A percentile compares a stretch with the other conserved stretches of the same genome.
Conservation (phyloP, 1,284 basidiomycete genomes). For the Apiotrichum siamense region DNA sequence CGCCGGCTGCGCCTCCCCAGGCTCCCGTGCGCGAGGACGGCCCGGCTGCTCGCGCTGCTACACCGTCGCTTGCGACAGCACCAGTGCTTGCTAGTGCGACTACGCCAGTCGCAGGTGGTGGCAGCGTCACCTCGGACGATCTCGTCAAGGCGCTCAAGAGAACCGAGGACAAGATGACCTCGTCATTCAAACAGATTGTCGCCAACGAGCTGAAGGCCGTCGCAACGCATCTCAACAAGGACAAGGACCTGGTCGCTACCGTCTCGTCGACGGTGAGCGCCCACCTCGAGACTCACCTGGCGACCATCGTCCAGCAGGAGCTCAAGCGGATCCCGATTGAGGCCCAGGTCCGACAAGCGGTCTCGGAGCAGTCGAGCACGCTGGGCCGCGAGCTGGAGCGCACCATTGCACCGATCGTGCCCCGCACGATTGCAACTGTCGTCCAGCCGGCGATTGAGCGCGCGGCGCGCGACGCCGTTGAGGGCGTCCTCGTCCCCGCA, state of each 20-base stretch:
- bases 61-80: not conserved
- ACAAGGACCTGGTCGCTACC: constrained; percentile 4
- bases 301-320: constrained; percentile 19
- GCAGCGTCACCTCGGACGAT: constrained; percentile 8
- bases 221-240: constrained; percentile 3
- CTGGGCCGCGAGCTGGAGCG: constrained; percentile 27
- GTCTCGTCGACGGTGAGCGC: constrained; percentile 20
- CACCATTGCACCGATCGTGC: constrained; percentile 19
- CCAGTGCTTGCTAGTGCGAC: not conserved
- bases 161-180: constrained; percentile 30
- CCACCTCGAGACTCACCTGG: constrained; percentile 23
- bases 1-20: not conserved
- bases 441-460: constrained; percentile 29
- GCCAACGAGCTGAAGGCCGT: constrained; percentile 6
- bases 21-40: not conserved
- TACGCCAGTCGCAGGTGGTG: not conserved
- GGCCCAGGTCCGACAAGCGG: constrained; percentile 18
- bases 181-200: constrained; percentile 16
- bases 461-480: constrained; percentile 23
- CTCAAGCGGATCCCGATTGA: constrained; percentile 24
- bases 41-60: not conserved
- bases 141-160: constrained; percentile 15
- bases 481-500: constrained; percentile 26
- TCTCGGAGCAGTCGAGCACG: constrained; percentile 20
- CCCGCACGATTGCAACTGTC: constrained; percentile 21